Conservation (phyloP, 2,329 filamentous ascomycete genomes). For the Teratosphaeria destructans region DNA sequence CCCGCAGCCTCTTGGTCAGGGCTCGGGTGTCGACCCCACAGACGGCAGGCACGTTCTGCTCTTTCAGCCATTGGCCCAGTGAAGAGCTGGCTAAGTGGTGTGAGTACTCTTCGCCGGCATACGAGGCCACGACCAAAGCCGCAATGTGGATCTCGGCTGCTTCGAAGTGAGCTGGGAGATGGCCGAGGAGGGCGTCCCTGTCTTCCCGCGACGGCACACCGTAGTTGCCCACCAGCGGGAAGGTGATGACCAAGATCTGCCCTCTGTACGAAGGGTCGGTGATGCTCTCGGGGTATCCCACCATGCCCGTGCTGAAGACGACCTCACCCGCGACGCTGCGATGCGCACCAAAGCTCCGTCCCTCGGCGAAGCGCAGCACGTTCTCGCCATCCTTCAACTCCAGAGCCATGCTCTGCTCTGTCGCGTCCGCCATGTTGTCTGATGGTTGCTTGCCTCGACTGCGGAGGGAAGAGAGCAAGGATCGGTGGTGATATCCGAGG, state of each 20-base stretch:
- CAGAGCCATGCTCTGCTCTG: conserved; percentile 51
- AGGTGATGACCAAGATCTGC: conserved; percentile 93
- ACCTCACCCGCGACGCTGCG: conserved; percentile 94
- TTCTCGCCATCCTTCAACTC: conserved; percentile 82
- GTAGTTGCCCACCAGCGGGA: conserved; percentile 93
- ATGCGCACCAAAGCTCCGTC: conserved; percentile 89
- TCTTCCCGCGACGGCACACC: conserved; percentile 82
- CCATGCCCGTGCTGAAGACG: conserved; percentile 99
- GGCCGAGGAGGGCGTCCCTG: conserved; percentile 72
- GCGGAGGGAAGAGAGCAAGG: neutral
- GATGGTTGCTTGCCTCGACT: neutral
- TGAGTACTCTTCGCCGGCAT: conserved; percentile 89
- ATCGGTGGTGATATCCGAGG: neutral
- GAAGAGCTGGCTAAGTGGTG: conserved; percentile 88
- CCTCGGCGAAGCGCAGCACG: conserved; percentile 57
- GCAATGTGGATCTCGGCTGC: conserved; percentile 87
- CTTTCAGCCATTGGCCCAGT: conserved; percentile 88
- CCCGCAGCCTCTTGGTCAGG: conserved; percentile 85
- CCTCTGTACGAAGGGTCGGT: conserved; percentile 81
- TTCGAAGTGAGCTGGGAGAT: conserved; percentile 88
- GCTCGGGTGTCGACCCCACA: conserved; percentile 90
- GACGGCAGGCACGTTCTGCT: conserved; percentile 87
- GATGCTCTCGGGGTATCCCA: conserved; percentile 91
- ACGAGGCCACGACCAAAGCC: conserved; percentile 80
- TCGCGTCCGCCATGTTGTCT: neutral